These are phyloP conservation scores for Nicotiana attenuata DNA, from an alignment of 257 asterid genomes.

Conservation along the genomic window DNA sequence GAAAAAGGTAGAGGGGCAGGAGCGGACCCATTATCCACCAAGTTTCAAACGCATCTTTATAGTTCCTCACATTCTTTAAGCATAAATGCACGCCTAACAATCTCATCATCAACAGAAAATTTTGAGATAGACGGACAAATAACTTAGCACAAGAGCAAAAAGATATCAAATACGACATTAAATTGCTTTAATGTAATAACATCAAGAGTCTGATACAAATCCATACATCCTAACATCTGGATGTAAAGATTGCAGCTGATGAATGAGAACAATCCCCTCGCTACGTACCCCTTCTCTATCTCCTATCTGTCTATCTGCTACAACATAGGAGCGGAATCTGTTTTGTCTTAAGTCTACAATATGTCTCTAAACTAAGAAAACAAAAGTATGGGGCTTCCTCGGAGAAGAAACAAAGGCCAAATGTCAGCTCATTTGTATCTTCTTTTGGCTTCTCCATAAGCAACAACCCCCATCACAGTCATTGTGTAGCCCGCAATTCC, in stretches of 20 bases:
- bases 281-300: neutral
- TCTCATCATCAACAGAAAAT: neutral
- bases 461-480: slow-evolving; percentile 96
- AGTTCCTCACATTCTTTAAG: neutral
- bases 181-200: neutral
- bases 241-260: neutral
- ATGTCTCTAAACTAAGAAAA: neutral
- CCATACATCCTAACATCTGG: neutral
- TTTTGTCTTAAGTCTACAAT: neutral
- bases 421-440: slow-evolving; percentile 51
- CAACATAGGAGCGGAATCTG: neutral
- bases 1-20: no score
- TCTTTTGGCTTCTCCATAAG: slow-evolving; percentile 95
- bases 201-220: neutral
- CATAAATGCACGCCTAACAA: neutral
- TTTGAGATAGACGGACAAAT: neutral
- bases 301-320: slow-evolving; percentile 1
- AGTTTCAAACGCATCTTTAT: neutral
- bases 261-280: neutral
- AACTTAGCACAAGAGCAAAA: neutral
- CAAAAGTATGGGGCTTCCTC: neutral
- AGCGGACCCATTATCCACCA: no score
- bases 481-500: slow-evolving; percentile 92
- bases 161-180: neutral
- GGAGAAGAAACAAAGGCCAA: neutral